These are phyloP conservation scores for Flueggea neowawraea DNA, from an alignment of 441 rosid genomes.

Conservation along the genomic window DNA sequence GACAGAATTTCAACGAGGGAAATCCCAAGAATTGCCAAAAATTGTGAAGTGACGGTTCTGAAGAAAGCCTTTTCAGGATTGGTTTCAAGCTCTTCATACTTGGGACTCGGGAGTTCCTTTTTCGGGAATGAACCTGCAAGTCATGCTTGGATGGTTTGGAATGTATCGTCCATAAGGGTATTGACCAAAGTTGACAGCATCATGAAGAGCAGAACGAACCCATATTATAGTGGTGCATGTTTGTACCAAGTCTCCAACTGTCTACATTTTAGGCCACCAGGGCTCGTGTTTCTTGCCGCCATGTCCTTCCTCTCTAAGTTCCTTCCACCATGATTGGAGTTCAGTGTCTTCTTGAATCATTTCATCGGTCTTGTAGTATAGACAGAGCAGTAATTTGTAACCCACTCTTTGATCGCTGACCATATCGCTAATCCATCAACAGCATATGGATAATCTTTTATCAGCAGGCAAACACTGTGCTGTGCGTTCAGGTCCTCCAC, in stretches of 20 bases:
- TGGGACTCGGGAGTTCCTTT: slow-evolving; percentile 46
- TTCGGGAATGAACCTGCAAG: slow-evolving; percentile 62
- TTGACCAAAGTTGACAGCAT: slow-evolving; percentile 53
- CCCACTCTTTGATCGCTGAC: slow-evolving; percentile 71
- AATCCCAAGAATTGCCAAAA: slow-evolving; percentile 51
- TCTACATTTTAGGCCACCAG: slow-evolving; percentile 77
- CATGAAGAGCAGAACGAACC: slow-evolving; percentile 73
- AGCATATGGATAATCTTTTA: slow-evolving; percentile 84
- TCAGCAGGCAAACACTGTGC: slow-evolving; percentile 58
- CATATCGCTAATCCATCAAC: slow-evolving; percentile 79
- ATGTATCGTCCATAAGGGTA: slow-evolving; percentile 68
- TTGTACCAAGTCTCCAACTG: slow-evolving; percentile 39
- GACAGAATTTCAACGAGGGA: slow-evolving; percentile 59
- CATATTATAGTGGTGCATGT: slow-evolving; percentile 66
- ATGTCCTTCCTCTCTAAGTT: slow-evolving; percentile 60
- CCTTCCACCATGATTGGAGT: slow-evolving; percentile 81
- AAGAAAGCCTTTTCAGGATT: slow-evolving; percentile 50
- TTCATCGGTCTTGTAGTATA: slow-evolving; percentile 4
- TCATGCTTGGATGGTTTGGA: slow-evolving; percentile 61
- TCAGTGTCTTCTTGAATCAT: too few relatives aligned
- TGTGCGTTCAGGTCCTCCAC: slow-evolving; percentile 58
- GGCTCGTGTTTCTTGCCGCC: slow-evolving; percentile 65
- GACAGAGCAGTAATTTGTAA: slow-evolving; percentile 41
- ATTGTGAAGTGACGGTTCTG: slow-evolving; percentile 53
- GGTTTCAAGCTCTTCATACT: slow-evolving; percentile 41